Base-by-base conservation (phyloP, 495 filamentous ascomycete genomes). In the Baudoinia panamericana region DNA sequence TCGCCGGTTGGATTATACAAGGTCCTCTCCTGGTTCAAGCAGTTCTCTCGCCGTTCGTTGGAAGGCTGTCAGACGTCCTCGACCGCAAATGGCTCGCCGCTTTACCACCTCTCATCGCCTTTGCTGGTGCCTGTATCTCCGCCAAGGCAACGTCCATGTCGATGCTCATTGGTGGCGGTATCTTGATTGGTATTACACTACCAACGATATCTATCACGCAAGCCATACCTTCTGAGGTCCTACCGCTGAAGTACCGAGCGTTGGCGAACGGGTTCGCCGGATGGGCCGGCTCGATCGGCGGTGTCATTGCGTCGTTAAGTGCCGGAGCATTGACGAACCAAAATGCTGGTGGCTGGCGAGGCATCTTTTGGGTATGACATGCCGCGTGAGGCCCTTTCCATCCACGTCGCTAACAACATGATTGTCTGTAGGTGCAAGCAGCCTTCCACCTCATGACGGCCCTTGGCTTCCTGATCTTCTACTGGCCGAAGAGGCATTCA, bases 1-100 rank as follows among this genome's bases (percentile, higher is more conserved):
- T 72, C 16, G 58, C 67, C 4, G 67, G 68, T 16, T 72, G 70
- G 67, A 64, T 72, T 39, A 74, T 74, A 30, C 69, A 69, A 55
- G 63, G 69, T 3, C 71, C 70, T 0, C 59, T 75, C 0, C 58
- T 72, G 7, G 69, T 70, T 59, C 71, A 73, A 50, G 57, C 55
- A 22, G 68, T 72, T 1, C 57, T 75, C 3, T 72, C 65, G 0
- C 70, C 69, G 5, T 60, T 72, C 34, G 56, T 73, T 2, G 69
- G 69, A 7, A 63, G 69, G 8, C 60, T 75, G 16, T 72, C 69
- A 4, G 69, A 75, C 46, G 66, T 72, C 4, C 45, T 73, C 0
- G 69, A 71, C 34, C 54, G 69, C 12, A 72, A 72, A 43, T 68
- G 62, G 33, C 50, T 73, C 6, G 66, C 70, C 0, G 51, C 63